Evolutionary conservation across 148 eudicot genomes (phyloP).

Genomic region (Agrostemma githago): DNA sequence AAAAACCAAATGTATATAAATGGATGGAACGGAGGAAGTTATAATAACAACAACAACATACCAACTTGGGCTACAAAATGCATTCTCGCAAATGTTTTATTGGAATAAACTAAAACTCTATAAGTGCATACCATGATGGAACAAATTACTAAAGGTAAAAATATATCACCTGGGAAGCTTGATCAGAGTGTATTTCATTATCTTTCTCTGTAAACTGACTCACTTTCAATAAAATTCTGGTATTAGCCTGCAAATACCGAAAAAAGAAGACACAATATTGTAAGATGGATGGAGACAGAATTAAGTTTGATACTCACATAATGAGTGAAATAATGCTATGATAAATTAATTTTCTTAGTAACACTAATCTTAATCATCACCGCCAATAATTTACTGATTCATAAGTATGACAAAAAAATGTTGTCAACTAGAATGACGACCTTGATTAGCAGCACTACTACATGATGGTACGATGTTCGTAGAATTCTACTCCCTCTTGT

Average conservation of each 20-base stretch:
- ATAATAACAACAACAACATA: neutral
- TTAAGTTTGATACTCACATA: neutral
- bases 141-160: neutral
- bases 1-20: no score
- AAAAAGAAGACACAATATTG: neutral
- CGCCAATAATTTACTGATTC: neutral
- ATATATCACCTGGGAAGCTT: slow-evolving; percentile 19
- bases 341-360: neutral
- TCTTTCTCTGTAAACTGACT: slow-evolving; percentile 4
- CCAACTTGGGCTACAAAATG: neutral
- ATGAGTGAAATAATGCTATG: neutral
- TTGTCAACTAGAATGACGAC: neutral
- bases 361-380: neutral
- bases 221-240: slow-evolving; percentile 14
- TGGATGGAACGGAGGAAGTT: no score
- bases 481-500: no score
- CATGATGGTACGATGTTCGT: neutral
- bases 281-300: neutral
- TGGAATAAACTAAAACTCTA: neutral
- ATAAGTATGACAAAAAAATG: neutral
- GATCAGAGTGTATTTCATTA: slow-evolving; percentile 11
- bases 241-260: slow-evolving; percentile 13
- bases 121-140: neutral
- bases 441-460: neutral
- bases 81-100: neutral